Percentiles rank a stretch among this genome's conserved stretches.
Conservation (phyloP, 2,329 filamentous ascomycete genomes). For the Colletotrichum trifolii region DNA sequence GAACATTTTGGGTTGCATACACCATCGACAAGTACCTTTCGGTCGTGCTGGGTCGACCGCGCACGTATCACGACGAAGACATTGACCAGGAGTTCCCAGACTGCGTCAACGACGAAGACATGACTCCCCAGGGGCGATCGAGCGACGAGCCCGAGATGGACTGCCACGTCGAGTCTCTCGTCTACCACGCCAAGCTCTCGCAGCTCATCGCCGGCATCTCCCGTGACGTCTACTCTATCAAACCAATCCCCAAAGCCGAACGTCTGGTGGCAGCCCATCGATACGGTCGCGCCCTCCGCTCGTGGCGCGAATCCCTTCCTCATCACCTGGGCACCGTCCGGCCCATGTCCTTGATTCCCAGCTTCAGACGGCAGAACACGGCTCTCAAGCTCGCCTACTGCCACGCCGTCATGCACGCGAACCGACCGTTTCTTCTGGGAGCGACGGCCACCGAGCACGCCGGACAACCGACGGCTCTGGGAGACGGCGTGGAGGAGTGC, state of each 20-base stretch:
- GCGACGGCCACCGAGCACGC: slow-evolving; percentile 44
- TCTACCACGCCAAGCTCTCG: slow-evolving; percentile 57
- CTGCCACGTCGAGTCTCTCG: slow-evolving; percentile 60
- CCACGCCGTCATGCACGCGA: slow-evolving; percentile 67
- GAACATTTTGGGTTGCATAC: slow-evolving; percentile 72
- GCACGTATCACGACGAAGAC: slow-evolving; percentile 71
- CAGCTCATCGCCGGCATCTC: slow-evolving; percentile 53
- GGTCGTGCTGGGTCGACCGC: slow-evolving; percentile 70
- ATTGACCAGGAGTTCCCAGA: slow-evolving; percentile 71
- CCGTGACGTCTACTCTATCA: slow-evolving; percentile 52
- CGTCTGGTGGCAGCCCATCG: slow-evolving; percentile 51
- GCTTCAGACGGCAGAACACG: slow-evolving; percentile 60
- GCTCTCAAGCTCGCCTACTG: slow-evolving; percentile 65
- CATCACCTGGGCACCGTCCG: slow-evolving; percentile 55
- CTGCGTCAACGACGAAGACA: slow-evolving; percentile 66
- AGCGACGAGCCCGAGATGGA: slow-evolving; percentile 49
- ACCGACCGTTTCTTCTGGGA: slow-evolving; percentile 63
- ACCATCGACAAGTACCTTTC: slow-evolving; percentile 72
- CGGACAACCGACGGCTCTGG: slow-evolving; percentile 55
- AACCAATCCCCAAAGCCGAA: slow-evolving; percentile 46
- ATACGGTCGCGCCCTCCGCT: slow-evolving; percentile 50
- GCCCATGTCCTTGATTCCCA: slow-evolving; percentile 57
- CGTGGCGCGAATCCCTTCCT: slow-evolving; percentile 54
- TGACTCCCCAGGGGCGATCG: slow-evolving; percentile 52
- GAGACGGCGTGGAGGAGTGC: slow-evolving; percentile 52